These are phyloP conservation scores for Paraglomus brasilianum DNA, from an alignment of 192 early-diverging fungal species.

Conservation along the genomic window DNA sequence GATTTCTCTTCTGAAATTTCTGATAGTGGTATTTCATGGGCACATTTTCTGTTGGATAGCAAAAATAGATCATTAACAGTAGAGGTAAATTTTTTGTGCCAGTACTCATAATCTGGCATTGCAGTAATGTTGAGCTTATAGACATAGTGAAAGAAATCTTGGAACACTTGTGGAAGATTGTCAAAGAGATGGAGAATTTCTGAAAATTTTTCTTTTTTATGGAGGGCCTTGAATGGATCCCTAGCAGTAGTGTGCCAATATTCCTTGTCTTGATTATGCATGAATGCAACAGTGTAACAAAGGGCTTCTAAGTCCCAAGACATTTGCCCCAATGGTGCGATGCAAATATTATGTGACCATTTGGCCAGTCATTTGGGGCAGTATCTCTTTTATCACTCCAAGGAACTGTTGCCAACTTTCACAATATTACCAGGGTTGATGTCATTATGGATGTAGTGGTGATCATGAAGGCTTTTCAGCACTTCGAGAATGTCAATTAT, in stretches of 20 bases:
- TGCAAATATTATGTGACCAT: constrained; percentile 3
- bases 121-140: too few relatives aligned
- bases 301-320: constrained; percentile 2
- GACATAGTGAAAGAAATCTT: neutral
- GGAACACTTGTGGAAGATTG: neutral
- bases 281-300: neutral
- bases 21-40: too few relatives aligned
- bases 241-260: neutral
- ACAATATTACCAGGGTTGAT: constrained; percentile 3
- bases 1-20: too few relatives aligned
- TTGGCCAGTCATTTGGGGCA: neutral
- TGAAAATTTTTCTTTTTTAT: constrained; percentile 3
- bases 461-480: neutral
- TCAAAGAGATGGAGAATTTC: neutral
- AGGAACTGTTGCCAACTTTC: too few relatives aligned
- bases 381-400: too few relatives aligned
- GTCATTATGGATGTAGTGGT: constrained; percentile 11
- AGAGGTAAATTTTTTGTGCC: too few relatives aligned
- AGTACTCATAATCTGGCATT: too few relatives aligned
- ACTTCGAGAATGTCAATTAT: constrained; percentile 8
- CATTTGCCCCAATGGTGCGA: constrained; percentile 1
- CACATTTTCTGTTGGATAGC: too few relatives aligned
- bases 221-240: constrained; percentile 4
- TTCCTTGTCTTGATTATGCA: constrained; percentile 5
- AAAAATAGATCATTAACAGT: too few relatives aligned